phyloP scores from a whole-genome alignment of 2,329 filamentous ascomycete species.

The Paraphaeosphaeria sporulosa region DNA sequence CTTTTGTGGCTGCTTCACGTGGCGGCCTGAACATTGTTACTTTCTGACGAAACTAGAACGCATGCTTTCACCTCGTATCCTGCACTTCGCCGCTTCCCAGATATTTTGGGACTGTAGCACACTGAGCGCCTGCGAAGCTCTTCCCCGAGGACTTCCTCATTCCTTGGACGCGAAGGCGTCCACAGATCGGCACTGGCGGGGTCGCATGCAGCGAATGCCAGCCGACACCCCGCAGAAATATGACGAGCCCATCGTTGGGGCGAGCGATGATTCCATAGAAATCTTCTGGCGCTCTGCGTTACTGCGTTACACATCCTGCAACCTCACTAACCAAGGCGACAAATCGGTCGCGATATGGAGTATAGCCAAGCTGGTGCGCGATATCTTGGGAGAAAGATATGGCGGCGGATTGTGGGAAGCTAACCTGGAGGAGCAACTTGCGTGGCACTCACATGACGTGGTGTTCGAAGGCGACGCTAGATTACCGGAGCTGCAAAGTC shows the following conservation, averaged over 20 bases:
- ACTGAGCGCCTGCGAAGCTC: slow-evolving; percentile 22
- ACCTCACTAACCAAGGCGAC: slow-evolving; percentile 24
- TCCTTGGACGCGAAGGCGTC: slow-evolving; percentile 14
- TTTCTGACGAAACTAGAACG: slow-evolving; percentile 19
- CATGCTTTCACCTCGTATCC: slow-evolving; percentile 26
- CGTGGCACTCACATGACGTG: slow-evolving; percentile 25
- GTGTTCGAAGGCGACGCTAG: neutral
- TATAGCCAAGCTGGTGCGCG: slow-evolving; percentile 35
- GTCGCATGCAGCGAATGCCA: slow-evolving; percentile 12
- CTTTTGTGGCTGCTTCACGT: neutral
- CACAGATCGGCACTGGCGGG: slow-evolving; percentile 24
- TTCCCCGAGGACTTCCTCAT: slow-evolving; percentile 18
- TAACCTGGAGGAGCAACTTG: slow-evolving; percentile 33
- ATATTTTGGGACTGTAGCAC: slow-evolving; percentile 31
- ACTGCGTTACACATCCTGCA: slow-evolving; percentile 24
- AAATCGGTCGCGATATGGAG: slow-evolving; percentile 30
- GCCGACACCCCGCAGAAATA: neutral
- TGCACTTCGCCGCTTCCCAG: slow-evolving; percentile 24
- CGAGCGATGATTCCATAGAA: slow-evolving; percentile 21
- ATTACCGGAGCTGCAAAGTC: slow-evolving; percentile 11
- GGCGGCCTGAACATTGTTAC: neutral
- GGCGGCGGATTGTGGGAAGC: slow-evolving; percentile 31
- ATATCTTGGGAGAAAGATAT: slow-evolving; percentile 28
- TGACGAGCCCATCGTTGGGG: slow-evolving; percentile 8
- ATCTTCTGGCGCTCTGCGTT: slow-evolving; percentile 27